Base-by-base conservation (phyloP, 257 asterid genomes). In the Petunia axillaris region DNA sequence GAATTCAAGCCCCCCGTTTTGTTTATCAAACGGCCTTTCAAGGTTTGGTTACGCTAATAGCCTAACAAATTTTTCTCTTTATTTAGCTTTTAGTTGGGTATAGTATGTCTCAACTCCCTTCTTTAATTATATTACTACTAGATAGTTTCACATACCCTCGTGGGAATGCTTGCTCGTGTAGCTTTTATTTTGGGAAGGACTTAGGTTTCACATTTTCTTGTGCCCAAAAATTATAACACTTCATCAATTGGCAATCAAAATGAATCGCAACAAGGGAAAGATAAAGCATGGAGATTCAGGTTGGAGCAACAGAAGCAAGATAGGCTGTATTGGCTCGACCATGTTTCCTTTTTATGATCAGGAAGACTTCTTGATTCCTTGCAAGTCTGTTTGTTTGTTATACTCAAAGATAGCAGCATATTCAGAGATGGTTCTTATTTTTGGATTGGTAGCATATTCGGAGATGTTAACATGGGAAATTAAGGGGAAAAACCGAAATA, bases 241-340 rank as follows among this genome's bases (percentile, higher is more conserved):
- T 50, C 44, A 25, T 25, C 60, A 73, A 11, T 73, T 73, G 46
- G 62, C 77, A 73, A 35, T 71, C 15, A 35, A 71, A 50, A 48
- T 48, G 77, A 73, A 73, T 73, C 35, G 44, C 46, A 35, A 57
- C 5, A 48, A 50, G 50, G 62, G 62, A 73, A 50, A 67, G 13
- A 11, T 11, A 35, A 73, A 73, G 62, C 48, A 73, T 73, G 46
- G 44, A 16, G 62, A 73, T 73, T 48, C 62, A 35, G 43, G 44
- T 73, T 25, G 78, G 78, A 71, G 37, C 78, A 50, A 71, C 46
- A 50, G 36, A 71, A 48, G 6, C 46, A 73, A 73, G 39, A 44
- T 48, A 73, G 63, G 78, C 62, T 35, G 14, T 50, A 35, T 50
- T 50, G 41, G 76, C 59, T 46, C 39, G 36, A 50, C 35, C 48